Conservation (phyloP, 352 stramenopile species). For the Globisporangium acanthophoron region DNA sequence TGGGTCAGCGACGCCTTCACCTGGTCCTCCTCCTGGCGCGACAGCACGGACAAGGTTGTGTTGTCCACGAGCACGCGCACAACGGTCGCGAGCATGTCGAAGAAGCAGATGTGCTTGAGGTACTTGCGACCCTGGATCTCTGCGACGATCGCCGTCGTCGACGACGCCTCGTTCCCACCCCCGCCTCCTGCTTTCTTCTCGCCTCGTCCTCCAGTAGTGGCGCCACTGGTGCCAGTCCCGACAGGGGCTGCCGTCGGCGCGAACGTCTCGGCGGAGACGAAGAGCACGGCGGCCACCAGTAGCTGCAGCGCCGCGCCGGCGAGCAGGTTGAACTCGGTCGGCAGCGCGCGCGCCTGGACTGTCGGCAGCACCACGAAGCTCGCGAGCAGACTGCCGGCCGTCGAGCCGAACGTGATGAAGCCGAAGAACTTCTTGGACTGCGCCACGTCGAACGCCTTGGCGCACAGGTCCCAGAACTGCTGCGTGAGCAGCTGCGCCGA, state of each 20-base stretch:
- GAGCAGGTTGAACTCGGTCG: constrained; percentile 73
- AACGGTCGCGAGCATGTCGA: constrained; percentile 76
- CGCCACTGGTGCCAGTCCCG: background rate
- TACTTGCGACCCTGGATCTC: constrained; percentile 75
- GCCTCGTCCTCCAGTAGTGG: constrained; percentile 7
- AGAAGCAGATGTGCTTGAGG: constrained; percentile 85
- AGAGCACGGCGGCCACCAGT: constrained; percentile 48
- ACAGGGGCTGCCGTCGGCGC: constrained; percentile 8
- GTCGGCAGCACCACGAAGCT: constrained; percentile 66
- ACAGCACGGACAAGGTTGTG: constrained; percentile 70
- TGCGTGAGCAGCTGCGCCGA: constrained; percentile 66
- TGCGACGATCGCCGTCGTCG: constrained; percentile 33
- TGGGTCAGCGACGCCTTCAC: constrained; percentile 69
- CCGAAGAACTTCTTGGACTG: constrained; percentile 86
- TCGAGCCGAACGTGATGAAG: constrained; percentile 83
- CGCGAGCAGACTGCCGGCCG: constrained; percentile 66
- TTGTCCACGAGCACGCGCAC: constrained; percentile 82
- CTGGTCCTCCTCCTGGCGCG: constrained; percentile 50
- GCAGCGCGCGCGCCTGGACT: constrained; percentile 39
- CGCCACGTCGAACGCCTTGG: constrained; percentile 71
- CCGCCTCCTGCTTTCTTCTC: constrained; percentile 3
- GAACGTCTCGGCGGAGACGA: constrained; percentile 46
- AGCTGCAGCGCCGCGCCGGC: constrained; percentile 47
- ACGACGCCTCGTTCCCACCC: constrained; percentile 1
- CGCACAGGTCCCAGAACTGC: constrained; percentile 86